These are phyloP conservation scores for Penicillium bovifimosum DNA, from an alignment of 495 filamentous ascomycete species.

Conservation along the genomic window DNA sequence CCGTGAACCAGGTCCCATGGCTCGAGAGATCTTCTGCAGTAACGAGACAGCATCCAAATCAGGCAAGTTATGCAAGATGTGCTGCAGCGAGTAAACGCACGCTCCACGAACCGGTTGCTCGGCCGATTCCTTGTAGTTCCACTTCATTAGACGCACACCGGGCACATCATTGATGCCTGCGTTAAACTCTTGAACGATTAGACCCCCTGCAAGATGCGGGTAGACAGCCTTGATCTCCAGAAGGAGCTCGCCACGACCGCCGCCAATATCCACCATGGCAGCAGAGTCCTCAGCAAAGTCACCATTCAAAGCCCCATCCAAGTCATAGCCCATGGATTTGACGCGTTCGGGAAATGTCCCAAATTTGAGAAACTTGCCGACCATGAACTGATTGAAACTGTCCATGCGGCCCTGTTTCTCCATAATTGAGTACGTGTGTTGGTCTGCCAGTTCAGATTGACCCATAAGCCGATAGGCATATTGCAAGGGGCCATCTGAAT, in stretches of 20 bases:
- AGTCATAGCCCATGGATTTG: conserved; percentile 25
- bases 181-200: conserved; percentile 47
- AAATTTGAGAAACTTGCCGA: conserved; percentile 33
- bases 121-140: conserved; percentile 31
- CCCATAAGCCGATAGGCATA: conserved; percentile 34
- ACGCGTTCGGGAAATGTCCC: conserved; percentile 29
- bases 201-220: conserved; percentile 34
- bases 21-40: conserved; percentile 35
- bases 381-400: conserved; percentile 41
- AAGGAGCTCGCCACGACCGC: conserved; percentile 48
- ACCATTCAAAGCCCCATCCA: conserved; percentile 25
- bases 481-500: conserved; percentile 30
- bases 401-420: conserved; percentile 34
- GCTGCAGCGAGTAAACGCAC: conserved; percentile 38
- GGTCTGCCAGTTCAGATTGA: conserved; percentile 19
- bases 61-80: conserved; percentile 41
- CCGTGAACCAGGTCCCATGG: conserved; percentile 42
- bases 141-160: conserved; percentile 27
- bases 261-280: conserved; percentile 51
- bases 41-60: conserved; percentile 35
- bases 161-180: conserved; percentile 23
- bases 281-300: conserved; percentile 4
- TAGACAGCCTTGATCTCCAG: conserved; percentile 36
- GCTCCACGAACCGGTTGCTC: conserved; percentile 36
- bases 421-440: conserved; percentile 39